A percentile compares a stretch with the other conserved stretches of the same genome.
phyloP scores from a whole-genome alignment of 2,329 filamentous ascomycete genomes.

The Cladosporium sphaerospermum region DNA sequence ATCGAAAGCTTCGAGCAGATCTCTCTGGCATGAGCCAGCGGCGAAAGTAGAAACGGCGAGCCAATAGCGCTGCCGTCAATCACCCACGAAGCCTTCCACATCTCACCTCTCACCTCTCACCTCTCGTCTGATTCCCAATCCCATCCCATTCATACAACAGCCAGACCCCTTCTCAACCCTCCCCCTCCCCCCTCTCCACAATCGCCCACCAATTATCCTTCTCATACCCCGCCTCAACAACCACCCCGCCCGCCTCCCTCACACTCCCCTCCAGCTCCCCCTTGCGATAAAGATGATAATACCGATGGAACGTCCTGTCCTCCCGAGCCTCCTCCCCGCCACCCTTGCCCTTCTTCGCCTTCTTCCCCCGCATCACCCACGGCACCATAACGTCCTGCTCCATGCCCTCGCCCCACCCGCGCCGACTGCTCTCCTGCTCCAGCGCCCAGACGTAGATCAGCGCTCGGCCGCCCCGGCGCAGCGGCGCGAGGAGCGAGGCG shows the following conservation, averaged over 20 bases:
- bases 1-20: slow-evolving; percentile 23
- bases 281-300: slow-evolving; percentile 86
- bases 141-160: background rate
- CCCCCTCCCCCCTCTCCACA: slow-evolving; percentile 22
- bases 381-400: slow-evolving; percentile 92
- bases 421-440: slow-evolving; percentile 78
- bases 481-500: slow-evolving; percentile 59
- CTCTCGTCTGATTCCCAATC: no score
- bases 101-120: no score
- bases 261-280: slow-evolving; percentile 84
- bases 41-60: no score
- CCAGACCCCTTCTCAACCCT: background rate
- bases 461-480: slow-evolving; percentile 57
- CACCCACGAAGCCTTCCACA: no score
- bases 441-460: slow-evolving; percentile 93
- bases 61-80: no score
- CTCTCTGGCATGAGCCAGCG: slow-evolving; percentile 5
- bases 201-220: slow-evolving; percentile 98
- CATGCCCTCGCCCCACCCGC: slow-evolving; percentile 79
- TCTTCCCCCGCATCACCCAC: slow-evolving; percentile 63
- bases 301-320: slow-evolving; percentile 67
- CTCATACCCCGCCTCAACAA: slow-evolving; percentile 82
- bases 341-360: slow-evolving; percentile 22
- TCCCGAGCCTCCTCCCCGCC: slow-evolving; percentile 11
- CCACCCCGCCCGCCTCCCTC: slow-evolving; percentile 62